These are phyloP conservation scores for Trichoderma simmonsii DNA, from an alignment of 2,329 filamentous ascomycete genomes.

Conservation along the genomic window DNA sequence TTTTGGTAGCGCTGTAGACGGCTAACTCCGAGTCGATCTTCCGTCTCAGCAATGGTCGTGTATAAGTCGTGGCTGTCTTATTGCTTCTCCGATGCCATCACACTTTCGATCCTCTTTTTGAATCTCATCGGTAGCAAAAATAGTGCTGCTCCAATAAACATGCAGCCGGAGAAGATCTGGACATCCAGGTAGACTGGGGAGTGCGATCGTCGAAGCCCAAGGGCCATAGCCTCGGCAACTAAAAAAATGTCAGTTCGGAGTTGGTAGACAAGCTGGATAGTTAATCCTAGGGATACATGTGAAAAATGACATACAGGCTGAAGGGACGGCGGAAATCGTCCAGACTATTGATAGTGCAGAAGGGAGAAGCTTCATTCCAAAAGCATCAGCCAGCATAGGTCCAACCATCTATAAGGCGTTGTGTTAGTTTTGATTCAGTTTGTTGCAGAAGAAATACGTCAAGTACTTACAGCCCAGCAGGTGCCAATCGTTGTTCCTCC, in stretches of 20 bases:
- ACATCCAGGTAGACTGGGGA: slow-evolving; percentile 4
- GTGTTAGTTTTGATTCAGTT: background rate
- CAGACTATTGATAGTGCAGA: slow-evolving; percentile 13
- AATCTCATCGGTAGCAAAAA: slow-evolving; percentile 2
- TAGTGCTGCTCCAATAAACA: slow-evolving; percentile 5
- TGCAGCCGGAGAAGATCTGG: background rate
- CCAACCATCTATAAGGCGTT: background rate
- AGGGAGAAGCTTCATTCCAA: slow-evolving; percentile 15
- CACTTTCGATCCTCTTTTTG: background rate
- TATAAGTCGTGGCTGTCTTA: background rate
- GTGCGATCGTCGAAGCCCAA: background rate
- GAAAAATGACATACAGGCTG: background rate
- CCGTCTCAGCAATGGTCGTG: background rate
- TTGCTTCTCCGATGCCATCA: background rate
- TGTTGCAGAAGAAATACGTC: background rate
- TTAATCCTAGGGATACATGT: background rate
- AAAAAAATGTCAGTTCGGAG: background rate
- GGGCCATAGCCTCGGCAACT: slow-evolving; percentile 16
- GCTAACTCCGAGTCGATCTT: background rate
- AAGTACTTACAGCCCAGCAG: slow-evolving; percentile 1
- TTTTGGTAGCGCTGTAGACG: background rate
- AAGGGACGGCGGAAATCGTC: background rate
- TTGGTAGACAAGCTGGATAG: background rate
- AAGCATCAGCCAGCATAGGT: slow-evolving; percentile 7
- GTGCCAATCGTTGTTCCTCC: slow-evolving; percentile 3